Conservation (phyloP, 192 early-diverging fungal species). For the Funneliformis geosporum region DNA sequence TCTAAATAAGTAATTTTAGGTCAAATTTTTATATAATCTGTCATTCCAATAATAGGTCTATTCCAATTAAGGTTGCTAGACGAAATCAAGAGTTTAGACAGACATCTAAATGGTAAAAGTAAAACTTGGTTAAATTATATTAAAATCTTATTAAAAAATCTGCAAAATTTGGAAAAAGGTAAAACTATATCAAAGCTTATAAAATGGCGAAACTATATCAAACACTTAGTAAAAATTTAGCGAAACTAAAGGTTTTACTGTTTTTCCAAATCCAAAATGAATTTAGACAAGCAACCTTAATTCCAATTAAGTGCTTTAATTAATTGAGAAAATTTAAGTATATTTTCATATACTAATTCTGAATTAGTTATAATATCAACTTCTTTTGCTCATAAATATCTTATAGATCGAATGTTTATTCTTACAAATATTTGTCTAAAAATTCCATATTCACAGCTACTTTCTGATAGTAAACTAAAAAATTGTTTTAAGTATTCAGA, state of each 20-base stretch:
- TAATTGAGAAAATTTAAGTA: neutral
- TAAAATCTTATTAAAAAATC: too few relatives aligned
- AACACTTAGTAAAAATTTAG: too few relatives aligned
- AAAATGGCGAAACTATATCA: too few relatives aligned
- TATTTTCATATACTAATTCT: neutral
- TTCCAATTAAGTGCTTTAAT: neutral
- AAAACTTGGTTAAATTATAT: too few relatives aligned
- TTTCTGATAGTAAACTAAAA: constrained; percentile 5
- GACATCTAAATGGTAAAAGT: too few relatives aligned
- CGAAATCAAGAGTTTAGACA: too few relatives aligned
- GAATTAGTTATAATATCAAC: neutral
- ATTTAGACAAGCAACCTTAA: too few relatives aligned
- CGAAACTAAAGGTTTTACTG: too few relatives aligned
- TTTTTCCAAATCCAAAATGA: too few relatives aligned
- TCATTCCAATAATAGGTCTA: neutral
- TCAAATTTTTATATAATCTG: neutral
- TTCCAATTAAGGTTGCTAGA: too few relatives aligned
- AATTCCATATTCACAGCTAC: neutral
- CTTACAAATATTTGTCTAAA: neutral
- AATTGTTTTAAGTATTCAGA: constrained; percentile 1
- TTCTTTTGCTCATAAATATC: neutral
- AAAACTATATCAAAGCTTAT: too few relatives aligned
- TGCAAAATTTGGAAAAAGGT: too few relatives aligned
- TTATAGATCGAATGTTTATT: neutral
- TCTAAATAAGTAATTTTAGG: neutral